Percentiles rank a stretch among this genome's conserved stretches.
Conservation (phyloP, 2,329 filamentous ascomycete species). For the Mycosphaerella arachidis region DNA sequence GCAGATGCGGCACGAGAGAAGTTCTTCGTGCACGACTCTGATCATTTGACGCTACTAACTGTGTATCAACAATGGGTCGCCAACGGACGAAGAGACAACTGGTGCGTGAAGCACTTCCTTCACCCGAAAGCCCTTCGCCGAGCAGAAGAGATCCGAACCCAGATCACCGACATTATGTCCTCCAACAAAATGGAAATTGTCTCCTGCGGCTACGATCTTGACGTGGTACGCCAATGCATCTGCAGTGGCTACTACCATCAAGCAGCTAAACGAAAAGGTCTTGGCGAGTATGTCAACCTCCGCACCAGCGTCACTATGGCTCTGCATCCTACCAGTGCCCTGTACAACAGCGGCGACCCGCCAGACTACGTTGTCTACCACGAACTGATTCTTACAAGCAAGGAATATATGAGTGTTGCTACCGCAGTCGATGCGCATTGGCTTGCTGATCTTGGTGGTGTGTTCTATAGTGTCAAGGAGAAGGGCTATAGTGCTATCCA, state of each 20-base stretch:
- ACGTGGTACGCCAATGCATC: constrained; percentile 90
- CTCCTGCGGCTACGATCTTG: constrained; percentile 95
- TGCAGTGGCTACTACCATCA: constrained; percentile 98
- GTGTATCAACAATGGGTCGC: constrained; percentile 94
- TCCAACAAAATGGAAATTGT: constrained; percentile 84
- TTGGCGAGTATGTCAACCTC: constrained; percentile 95
- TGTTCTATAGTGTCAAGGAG: constrained; percentile 96
- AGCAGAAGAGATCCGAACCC: constrained; percentile 90
- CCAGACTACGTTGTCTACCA: constrained; percentile 98
- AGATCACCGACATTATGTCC: constrained; percentile 89
- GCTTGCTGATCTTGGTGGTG: constrained; percentile 91
- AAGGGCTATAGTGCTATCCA: constrained; percentile 61
- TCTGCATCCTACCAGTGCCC: constrained; percentile 85
- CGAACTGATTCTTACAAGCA: constrained; percentile 91
- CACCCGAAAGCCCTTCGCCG: constrained; percentile 90
- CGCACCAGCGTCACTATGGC: constrained; percentile 92
- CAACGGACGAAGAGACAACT: constrained; percentile 83
- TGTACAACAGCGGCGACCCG: constrained; percentile 88
- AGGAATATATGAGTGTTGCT: constrained; percentile 97
- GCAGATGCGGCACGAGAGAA: constrained; percentile 93
- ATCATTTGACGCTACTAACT: constrained; percentile 91
- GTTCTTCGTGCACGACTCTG: constrained; percentile 96
- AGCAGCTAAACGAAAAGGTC: constrained; percentile 89
- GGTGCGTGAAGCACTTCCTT: constrained; percentile 90
- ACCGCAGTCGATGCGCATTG: constrained; percentile 95